Percentiles rank a stretch among this genome's conserved stretches.
Conservation (phyloP, 768 basidiomycete genomes). For the Chiua virens region DNA sequence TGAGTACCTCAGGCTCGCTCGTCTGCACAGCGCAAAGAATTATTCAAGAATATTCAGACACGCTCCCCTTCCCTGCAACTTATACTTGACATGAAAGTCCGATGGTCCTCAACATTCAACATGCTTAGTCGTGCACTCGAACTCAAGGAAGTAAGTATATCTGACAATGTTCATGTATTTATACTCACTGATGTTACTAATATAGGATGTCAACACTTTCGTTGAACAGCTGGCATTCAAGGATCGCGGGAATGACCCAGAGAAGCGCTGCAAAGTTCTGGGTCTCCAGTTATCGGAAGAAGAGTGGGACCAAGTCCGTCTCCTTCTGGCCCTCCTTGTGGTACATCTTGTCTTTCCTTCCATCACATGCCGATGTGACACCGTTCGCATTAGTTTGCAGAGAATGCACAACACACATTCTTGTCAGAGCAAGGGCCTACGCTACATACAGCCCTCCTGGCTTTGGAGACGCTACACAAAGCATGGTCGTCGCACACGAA, state of each 20-base stretch:
- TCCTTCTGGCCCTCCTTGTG: neutral
- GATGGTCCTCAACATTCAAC: constrained; percentile 5
- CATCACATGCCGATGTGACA: neutral
- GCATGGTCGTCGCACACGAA: neutral
- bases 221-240: constrained; percentile 1
- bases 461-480: constrained; percentile 4
- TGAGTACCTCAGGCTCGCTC: neutral
- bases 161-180: neutral
- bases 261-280: neutral
- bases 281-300: neutral
- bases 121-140: neutral
- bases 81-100: constrained; percentile 4
- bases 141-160: constrained; percentile 4
- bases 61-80: neutral
- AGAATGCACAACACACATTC: constrained; percentile 7
- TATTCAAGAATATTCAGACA: constrained; percentile 8
- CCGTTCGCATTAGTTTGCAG: constrained; percentile 2
- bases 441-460: neutral
- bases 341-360: neutral
- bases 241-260: neutral
- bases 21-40: neutral
- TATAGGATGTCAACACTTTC: constrained; percentile 2
- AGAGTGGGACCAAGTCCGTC: neutral
- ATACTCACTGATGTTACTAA: constrained; percentile 7
- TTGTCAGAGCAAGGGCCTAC: neutral